Percentiles rank a stretch among this genome's conserved stretches.
These are phyloP conservation scores for Diaporthe aspalathi DNA, from an alignment of 2,329 filamentous ascomycete genomes.

Conservation along the genomic window DNA sequence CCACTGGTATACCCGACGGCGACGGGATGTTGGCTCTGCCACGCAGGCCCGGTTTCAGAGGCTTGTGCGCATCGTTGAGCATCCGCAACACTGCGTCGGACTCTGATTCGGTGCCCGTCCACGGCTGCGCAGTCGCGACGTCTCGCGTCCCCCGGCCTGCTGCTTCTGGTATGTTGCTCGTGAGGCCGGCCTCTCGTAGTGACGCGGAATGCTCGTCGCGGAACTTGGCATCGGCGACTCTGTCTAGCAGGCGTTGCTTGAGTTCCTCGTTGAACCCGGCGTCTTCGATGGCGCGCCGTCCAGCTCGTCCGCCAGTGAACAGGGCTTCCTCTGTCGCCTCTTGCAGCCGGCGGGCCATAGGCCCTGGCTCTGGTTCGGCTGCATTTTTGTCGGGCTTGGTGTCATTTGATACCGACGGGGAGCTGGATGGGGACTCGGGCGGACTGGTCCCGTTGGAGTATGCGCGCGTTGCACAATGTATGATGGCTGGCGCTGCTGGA, in stretches of 20 bases:
- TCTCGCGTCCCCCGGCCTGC: constrained; percentile 76
- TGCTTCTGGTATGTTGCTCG: constrained; percentile 57
- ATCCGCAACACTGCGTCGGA: constrained; percentile 86
- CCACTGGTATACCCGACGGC: constrained; percentile 55
- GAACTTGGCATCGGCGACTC: constrained; percentile 67
- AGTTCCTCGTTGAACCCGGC: constrained; percentile 73
- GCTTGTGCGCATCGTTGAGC: constrained; percentile 82
- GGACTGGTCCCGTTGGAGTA: constrained; percentile 28
- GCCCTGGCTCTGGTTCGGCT: constrained; percentile 49
- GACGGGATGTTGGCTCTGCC: constrained; percentile 58
- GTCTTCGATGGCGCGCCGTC: constrained; percentile 69
- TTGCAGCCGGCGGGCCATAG: constrained; percentile 68
- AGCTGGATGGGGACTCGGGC: background rate
- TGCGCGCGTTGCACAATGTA: background rate
- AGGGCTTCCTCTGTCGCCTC: constrained; percentile 74
- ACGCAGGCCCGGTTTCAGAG: constrained; percentile 64
- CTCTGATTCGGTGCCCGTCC: constrained; percentile 81
- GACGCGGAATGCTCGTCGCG: constrained; percentile 60
- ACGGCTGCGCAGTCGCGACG: constrained; percentile 75
- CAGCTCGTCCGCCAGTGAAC: constrained; percentile 67
- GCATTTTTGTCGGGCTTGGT: background rate
- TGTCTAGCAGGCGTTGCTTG: constrained; percentile 67
- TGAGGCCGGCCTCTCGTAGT: constrained; percentile 58
- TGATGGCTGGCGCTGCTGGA: too few relatives aligned
- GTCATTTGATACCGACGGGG: background rate